Evolutionary conservation across 495 filamentous ascomycete genomes (phyloP).

Genomic region (Penicillium argentinense): DNA sequence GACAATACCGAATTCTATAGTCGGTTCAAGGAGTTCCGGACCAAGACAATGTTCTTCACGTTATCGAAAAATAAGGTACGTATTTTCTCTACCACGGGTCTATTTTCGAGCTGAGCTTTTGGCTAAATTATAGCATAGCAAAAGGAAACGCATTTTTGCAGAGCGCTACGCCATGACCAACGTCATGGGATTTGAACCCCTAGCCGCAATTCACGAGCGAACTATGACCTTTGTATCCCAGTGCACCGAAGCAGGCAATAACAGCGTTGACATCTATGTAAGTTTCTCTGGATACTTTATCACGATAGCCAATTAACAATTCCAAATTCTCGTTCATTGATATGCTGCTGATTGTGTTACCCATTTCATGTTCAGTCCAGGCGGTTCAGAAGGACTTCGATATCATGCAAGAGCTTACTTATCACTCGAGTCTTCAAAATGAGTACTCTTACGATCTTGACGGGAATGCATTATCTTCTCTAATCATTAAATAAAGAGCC

Average conservation of each 20-base stretch:
- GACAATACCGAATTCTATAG: slow-evolving; percentile 69
- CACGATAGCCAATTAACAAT: neutral
- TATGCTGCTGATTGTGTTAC: slow-evolving; percentile 67
- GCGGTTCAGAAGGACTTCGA: slow-evolving; percentile 53
- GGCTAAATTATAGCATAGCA: slow-evolving; percentile 57
- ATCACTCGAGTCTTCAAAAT: slow-evolving; percentile 65
- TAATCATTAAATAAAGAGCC: slow-evolving; percentile 32
- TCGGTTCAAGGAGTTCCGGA: slow-evolving; percentile 58
- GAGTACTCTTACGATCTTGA: slow-evolving; percentile 10
- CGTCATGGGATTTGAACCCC: slow-evolving; percentile 50
- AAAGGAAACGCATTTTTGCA: slow-evolving; percentile 58
- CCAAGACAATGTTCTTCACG: slow-evolving; percentile 44
- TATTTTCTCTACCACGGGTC: no score
- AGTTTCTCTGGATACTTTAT: slow-evolving; percentile 9
- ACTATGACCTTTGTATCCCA: slow-evolving; percentile 51
- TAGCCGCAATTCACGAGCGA: slow-evolving; percentile 54
- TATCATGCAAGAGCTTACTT: slow-evolving; percentile 65
- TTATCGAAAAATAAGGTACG: slow-evolving; percentile 55
- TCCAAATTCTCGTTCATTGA: slow-evolving; percentile 46
- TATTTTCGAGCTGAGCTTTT: no score
- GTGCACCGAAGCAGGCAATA: slow-evolving; percentile 38
- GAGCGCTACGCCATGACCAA: slow-evolving; percentile 69
- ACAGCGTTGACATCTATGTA: slow-evolving; percentile 59
- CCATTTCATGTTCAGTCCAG: slow-evolving; percentile 63
- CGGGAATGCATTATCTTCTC: slow-evolving; percentile 23